These are phyloP conservation scores for Stylonectria norvegica DNA, from an alignment of 2,329 filamentous ascomycete genomes.

Conservation along the genomic window DNA sequence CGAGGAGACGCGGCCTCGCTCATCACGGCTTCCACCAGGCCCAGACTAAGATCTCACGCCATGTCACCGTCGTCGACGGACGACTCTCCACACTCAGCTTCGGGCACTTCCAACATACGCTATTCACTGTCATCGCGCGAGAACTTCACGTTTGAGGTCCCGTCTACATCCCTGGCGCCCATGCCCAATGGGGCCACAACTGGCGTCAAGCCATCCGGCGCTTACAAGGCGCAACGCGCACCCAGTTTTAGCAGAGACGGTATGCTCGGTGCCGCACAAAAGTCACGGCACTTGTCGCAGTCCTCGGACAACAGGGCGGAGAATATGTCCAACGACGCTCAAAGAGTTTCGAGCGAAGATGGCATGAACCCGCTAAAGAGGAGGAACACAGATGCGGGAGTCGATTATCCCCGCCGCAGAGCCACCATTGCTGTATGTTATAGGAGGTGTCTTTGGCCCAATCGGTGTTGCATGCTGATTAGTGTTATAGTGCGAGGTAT, in stretches of 20 bases:
- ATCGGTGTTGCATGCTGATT: constrained; percentile 14
- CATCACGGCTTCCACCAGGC: constrained; percentile 19
- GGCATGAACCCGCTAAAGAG: constrained; percentile 58
- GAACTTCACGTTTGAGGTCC: constrained; percentile 47
- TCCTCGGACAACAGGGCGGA: constrained; percentile 48
- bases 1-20: constrained; percentile 8
- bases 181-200: constrained; percentile 39
- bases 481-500: constrained; percentile 67
- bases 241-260: constrained; percentile 49
- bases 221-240: constrained; percentile 46
- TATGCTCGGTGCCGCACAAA: constrained; percentile 52
- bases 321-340: constrained; percentile 40
- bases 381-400: constrained; percentile 57
- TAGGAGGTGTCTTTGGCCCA: not conserved
- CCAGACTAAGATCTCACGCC: constrained; percentile 28
- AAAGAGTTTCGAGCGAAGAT: constrained; percentile 48
- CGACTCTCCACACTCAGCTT: constrained; percentile 48
- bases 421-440: constrained; percentile 62
- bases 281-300: constrained; percentile 54
- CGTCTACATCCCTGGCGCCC: constrained; percentile 42
- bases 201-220: constrained; percentile 50
- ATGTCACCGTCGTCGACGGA: constrained; percentile 55
- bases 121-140: constrained; percentile 47
- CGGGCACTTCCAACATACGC: constrained; percentile 37
- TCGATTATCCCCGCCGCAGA: constrained; percentile 62